These are phyloP conservation scores for Pistacia atlantica DNA, from an alignment of 345 rosid genomes.

Conservation along the genomic window DNA sequence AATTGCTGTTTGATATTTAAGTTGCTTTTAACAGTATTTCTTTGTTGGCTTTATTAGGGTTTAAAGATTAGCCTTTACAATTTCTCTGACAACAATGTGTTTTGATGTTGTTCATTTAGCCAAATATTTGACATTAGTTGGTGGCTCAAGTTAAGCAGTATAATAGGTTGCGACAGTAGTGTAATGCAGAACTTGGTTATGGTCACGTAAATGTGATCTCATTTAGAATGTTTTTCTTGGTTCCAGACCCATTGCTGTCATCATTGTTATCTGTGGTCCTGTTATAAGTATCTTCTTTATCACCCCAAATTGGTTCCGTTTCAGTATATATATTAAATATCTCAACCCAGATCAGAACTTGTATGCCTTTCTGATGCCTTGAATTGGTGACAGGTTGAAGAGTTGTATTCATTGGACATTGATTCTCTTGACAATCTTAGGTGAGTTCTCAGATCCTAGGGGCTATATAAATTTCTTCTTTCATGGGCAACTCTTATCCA, in stretches of 20 bases:
- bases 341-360: background rate
- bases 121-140: background rate
- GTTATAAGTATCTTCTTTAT: background rate
- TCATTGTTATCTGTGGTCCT: background rate
- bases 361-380: conserved; percentile 10
- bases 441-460: conserved; percentile 37
- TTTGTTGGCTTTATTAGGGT: too few species aligned
- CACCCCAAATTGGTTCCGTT: background rate
- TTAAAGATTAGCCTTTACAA: too few species aligned
- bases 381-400: conserved; percentile 76
- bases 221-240: background rate
- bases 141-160: background rate
- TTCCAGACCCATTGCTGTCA: background rate
- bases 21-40: too few species aligned
- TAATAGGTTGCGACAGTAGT: background rate
- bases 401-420: conserved; percentile 86
- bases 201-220: background rate
- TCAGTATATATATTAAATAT: background rate
- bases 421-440: conserved; percentile 85
- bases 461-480: background rate
- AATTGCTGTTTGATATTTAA: background rate
- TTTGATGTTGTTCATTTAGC: background rate
- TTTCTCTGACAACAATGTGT: too few species aligned
- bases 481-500: background rate
- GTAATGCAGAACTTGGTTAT: background rate